Base-by-base conservation (phyloP, 2,329 filamentous ascomycete genomes). In the Meredithiella fracta region DNA sequence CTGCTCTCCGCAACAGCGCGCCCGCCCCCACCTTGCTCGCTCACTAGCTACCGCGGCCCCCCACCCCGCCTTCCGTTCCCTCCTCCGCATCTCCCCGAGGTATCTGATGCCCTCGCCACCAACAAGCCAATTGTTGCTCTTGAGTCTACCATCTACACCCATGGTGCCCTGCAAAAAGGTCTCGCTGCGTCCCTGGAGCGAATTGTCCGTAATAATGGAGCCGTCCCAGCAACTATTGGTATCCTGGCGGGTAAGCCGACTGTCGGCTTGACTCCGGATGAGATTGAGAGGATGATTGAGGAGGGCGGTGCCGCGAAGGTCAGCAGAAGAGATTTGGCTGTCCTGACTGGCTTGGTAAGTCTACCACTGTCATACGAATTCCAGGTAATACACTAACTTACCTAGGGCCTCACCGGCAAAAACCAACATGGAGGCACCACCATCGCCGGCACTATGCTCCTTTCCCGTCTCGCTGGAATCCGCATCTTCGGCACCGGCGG, bases 131-230 rank as follows among this genome's bases (percentile, higher is more conserved):
- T 98, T 3, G 90, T 98, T 9, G 92, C 91, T 15, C 76, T 98
- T 3, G 92, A 98, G 69, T 89, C 87, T 1, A 95, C 92, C 3
- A 97, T 98, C 62, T 97, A 98, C 69, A 98, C 92, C 1, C 92
- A 98, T 69, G 90, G 89, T 42, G 82, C 85, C 22, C 74, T 98
- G 14, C 86, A 87, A n/a, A 78, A 80, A 34, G 74, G 77, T 49
- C 70, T 79, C 20, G 77, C 83, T 50, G 76, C 94, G 53, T 88
- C 97, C 67, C 78, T 97, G 59, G 87, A 96, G 65, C 80, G 82
- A 11, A 75, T 94, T 42, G 85, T 97, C 52, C 84, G 92, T 49
- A 73, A 75, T 42, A 78, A 89, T 67, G 92, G 92, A 40, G 88
- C 77, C 15, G 77, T 96, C 14, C 92, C 92, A 2, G 92, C 92